Percentiles rank a stretch among this genome's conserved stretches.
Conservation (phyloP, 2,329 filamentous ascomycete genomes). For the Erysiphe pulchra region DNA sequence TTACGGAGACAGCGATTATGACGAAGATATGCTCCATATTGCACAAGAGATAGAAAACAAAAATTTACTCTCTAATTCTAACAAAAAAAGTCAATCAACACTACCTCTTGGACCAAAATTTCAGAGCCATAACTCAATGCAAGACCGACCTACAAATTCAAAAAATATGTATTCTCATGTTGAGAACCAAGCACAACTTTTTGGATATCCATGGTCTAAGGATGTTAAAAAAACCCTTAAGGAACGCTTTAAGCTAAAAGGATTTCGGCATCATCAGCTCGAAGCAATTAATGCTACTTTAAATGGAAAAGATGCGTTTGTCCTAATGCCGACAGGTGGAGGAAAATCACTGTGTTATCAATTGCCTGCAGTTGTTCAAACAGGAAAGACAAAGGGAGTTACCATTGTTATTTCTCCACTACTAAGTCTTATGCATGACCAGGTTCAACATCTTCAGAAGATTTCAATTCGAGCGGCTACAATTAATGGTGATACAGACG, state of each 20-base stretch:
- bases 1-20: conserved; percentile 5
- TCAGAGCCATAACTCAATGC: conserved; percentile 1
- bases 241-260: conserved; percentile 58
- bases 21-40: conserved; percentile 15
- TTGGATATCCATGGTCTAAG: conserved; percentile 55
- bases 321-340: conserved; percentile 92
- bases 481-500: conserved; percentile 52
- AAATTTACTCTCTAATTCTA: conserved; percentile 5
- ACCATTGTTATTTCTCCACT: conserved; percentile 90
- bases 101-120: conserved; percentile 2
- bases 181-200: conserved; percentile 21
- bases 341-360: conserved; percentile 96
- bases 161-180: conserved; percentile 12
- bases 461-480: conserved; percentile 56
- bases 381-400: conserved; percentile 59
- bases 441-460: conserved; percentile 57
- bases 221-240: conserved; percentile 64
- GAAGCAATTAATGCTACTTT: conserved; percentile 91
- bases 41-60: conserved; percentile 18
- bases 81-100: neutral
- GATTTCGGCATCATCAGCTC: conserved; percentile 75
- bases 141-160: conserved; percentile 1
- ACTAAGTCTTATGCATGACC: conserved; percentile 90
- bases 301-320: conserved; percentile 67
- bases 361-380: conserved; percentile 59